Base-by-base conservation (phyloP, 306 rosid genomes). In the Cucumis melo region DNA sequence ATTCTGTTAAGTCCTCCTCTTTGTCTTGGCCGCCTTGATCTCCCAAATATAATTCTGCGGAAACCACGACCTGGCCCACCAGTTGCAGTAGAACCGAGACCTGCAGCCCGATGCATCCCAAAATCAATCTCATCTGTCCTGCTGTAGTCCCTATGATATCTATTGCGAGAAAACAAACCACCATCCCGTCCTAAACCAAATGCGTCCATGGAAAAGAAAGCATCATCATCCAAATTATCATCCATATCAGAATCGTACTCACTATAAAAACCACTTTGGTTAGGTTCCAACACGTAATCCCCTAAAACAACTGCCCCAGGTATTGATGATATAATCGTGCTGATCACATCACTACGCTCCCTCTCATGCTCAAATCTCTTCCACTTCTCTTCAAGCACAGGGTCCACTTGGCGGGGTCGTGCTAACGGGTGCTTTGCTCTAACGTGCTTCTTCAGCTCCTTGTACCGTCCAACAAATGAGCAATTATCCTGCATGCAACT, bases 291-390 rank as follows among this genome's bases (percentile, higher is more conserved):
- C 79, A 95, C 97, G 65, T 90, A 95, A 84, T 95, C 99, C 76
- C 99, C 98, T 42, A 95, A 79, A 34, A 95, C 91, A 86, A 89
- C 86, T 36, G 99, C 95, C 64, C 97, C 97, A 24, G 99, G 99
- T 0, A 91, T 89, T 66, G 99, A 89, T 51, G 99, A 85, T 76
- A 87, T 78, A 78, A 95, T 89, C 21, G 99, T 92, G 87, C 96
- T 95, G 77, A 95, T 90, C 77, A 95, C 98, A 85, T 95, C 99
- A 86, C 77, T 92, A 38, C 91, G 88, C 82, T 94, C 99, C 70
- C 97, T 84, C 84, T 95, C 99, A 19, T 87, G 57, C 89, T 95
- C 99, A 0, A 95, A 72, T 78, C 88, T 89, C 85, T 90, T 95
- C 99, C 99, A 92, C 79, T 95, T 88, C 79, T 92, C 99, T 85